phyloP scores from a whole-genome alignment of 75 land plant genomes.

The Cryptomeria japonica region DNA sequence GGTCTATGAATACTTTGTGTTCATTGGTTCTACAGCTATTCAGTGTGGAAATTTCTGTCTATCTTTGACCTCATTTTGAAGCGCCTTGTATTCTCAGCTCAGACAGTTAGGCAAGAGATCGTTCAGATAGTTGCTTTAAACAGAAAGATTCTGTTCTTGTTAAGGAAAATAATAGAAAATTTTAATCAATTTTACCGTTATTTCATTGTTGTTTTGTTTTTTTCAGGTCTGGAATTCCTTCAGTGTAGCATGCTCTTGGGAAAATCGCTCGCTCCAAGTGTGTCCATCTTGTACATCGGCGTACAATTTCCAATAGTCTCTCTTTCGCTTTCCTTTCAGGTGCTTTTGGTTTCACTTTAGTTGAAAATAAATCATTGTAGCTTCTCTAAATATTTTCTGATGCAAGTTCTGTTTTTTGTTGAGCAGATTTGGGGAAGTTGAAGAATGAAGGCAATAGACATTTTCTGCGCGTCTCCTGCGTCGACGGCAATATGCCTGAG shows the following conservation, averaged over 20 bases:
- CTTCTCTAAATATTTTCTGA: background rate
- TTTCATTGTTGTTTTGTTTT: background rate
- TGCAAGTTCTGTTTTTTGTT: background rate
- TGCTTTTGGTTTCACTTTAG: background rate
- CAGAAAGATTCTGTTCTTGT: too few relatives aligned
- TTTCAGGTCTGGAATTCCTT: background rate
- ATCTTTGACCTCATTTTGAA: too few relatives aligned
- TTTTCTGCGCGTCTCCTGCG: slow-evolving; percentile 13
- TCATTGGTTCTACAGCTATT: too few relatives aligned
- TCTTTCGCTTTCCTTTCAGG: background rate
- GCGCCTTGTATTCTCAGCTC: too few relatives aligned
- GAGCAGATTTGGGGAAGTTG: background rate
- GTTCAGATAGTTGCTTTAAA: too few relatives aligned
- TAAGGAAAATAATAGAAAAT: too few relatives aligned
- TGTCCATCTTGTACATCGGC: background rate
- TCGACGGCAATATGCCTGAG: slow-evolving; percentile 15
- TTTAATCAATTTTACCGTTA: too few relatives aligned
- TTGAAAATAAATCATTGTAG: too few relatives aligned
- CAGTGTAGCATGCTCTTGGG: background rate
- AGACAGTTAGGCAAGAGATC: too few relatives aligned
- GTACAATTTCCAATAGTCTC: background rate
- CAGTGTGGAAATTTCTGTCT: too few relatives aligned
- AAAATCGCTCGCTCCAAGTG: background rate
- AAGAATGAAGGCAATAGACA: slow-evolving; percentile 6
- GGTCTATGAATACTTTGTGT: too few relatives aligned